Base-by-base conservation (phyloP, 2,329 filamentous ascomycete genomes). In the Trichoderma atroviride region DNA sequence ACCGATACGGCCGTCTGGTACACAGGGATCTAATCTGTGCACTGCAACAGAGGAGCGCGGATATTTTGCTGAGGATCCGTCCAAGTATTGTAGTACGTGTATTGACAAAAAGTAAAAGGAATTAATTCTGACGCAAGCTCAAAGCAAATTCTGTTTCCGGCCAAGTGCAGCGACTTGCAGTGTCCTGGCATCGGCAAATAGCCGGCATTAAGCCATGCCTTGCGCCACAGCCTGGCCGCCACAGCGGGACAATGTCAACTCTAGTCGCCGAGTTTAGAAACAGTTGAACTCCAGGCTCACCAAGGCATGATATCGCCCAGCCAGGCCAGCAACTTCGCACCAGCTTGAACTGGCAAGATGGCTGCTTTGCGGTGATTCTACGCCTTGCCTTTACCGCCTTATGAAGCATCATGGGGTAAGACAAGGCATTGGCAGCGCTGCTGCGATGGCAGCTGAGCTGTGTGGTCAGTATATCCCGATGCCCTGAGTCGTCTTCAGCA, bases 211-310 rank as follows among this genome's bases (percentile, higher is more conserved):
- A 67, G 55, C 63, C 63, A 52, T 67, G 22, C 6, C 53, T 50
- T 43, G 57, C 65, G 65, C 65, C 65, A 68, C 65, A 61, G 19
- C 24, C 16, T 16, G 29, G n/a, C 50, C 72, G 73, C 72, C 73
- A 74, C 73, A 71, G 69, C 72, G 70, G 73, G 73, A 72, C 72
- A 72, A 70, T 27, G 58, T 57, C 70, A 72, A 58, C 68, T 73
- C 71, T 69, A 71, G 66, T 53, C 69, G 69, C 71, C 61, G 61
- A 50, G 60, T 62, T 63, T 33, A 66, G 68, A 69, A 66, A 60
- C 55, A 58, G 27, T 59, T 47, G 60, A 69, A 62, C 52, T 63
- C 67, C 59, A 69, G 53, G 43, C 67, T 69, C 59, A 60, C 29
- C 68, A 63, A 65, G 50, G 29, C 60, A 63, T 24, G 19, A n/a